These are phyloP conservation scores for Neophaeococcomyces mojaviensis DNA, from an alignment of 2,329 filamentous ascomycete genomes.

Conservation along the genomic window DNA sequence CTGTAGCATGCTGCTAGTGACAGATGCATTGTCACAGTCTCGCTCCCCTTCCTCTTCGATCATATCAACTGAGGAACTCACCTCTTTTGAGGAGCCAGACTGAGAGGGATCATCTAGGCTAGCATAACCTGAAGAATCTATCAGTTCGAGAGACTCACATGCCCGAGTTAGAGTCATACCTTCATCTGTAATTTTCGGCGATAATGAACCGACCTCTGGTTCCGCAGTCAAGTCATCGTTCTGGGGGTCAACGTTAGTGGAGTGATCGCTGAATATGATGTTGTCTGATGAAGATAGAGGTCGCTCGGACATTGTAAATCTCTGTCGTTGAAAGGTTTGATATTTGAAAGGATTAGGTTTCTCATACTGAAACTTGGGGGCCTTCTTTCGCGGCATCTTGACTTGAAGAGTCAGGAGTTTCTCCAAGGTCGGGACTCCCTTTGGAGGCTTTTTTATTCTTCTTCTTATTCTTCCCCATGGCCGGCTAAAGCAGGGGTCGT, in stretches of 20 bases:
- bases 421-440: constrained; percentile 27
- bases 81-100: not conserved
- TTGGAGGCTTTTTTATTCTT: constrained; percentile 31
- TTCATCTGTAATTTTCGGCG: constrained; percentile 10
- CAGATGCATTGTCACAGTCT: constrained; percentile 10
- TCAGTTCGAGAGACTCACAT: constrained; percentile 22
- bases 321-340: constrained; percentile 33
- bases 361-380: constrained; percentile 34
- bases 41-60: constrained; percentile 20
- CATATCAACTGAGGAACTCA: constrained; percentile 2
- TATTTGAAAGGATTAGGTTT: constrained; percentile 36
- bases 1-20: constrained; percentile 14
- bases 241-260: constrained; percentile 19
- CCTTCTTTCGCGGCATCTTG: constrained; percentile 28
- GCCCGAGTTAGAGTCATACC: constrained; percentile 7
- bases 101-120: constrained; percentile 17
- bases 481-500: constrained; percentile 24
- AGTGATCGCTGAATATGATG: constrained; percentile 13
- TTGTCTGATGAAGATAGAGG: constrained; percentile 18
- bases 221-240: constrained; percentile 5
- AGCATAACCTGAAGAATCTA: constrained; percentile 25
- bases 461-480: constrained; percentile 29
- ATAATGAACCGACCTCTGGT: constrained; percentile 4
- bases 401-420: constrained; percentile 22
- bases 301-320: constrained; percentile 32